These are phyloP conservation scores for Cryphonectria parasitica DNA, from an alignment of 2,329 filamentous ascomycete genomes.

Conservation along the genomic window DNA sequence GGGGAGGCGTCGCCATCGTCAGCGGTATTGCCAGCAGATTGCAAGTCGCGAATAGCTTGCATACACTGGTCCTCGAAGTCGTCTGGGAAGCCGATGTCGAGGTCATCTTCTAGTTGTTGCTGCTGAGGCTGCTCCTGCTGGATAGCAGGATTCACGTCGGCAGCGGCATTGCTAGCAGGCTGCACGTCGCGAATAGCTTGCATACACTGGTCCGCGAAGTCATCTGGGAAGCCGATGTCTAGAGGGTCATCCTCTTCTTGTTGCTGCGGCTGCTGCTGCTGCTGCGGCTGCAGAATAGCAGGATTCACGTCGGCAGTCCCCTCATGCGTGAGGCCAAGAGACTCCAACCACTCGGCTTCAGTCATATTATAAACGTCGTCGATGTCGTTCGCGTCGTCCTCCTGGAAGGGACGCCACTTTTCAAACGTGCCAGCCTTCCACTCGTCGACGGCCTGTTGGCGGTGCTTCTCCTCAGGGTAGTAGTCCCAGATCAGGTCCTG, in stretches of 20 bases:
- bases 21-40: neutral
- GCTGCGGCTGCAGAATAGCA: too few relatives aligned
- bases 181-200: neutral
- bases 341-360: neutral
- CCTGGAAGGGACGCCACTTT: neutral
- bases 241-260: neutral
- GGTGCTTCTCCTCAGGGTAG: neutral
- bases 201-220: neutral
- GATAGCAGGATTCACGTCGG: too few relatives aligned
- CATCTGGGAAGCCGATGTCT: neutral
- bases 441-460: neutral
- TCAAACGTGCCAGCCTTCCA: constrained; percentile 1
- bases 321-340: neutral
- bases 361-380: neutral
- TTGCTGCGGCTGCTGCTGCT: neutral
- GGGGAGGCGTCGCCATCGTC: neutral
- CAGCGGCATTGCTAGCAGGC: neutral
- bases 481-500: neutral
- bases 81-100: neutral
- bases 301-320: too few relatives aligned
- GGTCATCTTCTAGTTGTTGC: neutral
- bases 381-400: neutral
- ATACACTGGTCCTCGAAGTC: neutral
- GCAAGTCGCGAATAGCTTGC: neutral
- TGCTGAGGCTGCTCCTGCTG: neutral